Conservation (phyloP, 371 early-diverging fungal species). For the Coemansia sp. region DNA sequence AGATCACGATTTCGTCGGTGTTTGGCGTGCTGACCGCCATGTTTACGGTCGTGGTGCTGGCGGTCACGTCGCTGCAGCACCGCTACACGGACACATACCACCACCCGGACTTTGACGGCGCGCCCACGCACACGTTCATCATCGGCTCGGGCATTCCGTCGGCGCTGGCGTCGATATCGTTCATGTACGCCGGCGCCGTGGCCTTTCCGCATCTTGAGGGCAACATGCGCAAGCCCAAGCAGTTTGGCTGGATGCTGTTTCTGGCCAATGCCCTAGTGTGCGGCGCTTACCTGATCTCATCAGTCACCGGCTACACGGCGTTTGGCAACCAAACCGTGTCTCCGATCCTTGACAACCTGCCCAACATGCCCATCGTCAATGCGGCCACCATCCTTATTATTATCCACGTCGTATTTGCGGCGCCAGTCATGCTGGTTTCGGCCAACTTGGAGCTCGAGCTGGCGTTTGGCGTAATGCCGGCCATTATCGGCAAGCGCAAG, state of each 20-base stretch:
- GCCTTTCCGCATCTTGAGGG: conserved; percentile 77
- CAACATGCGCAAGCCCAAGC: conserved; percentile 69
- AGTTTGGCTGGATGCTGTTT: conserved; percentile 71
- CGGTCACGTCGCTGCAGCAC: conserved; percentile 58
- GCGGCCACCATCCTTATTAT: conserved; percentile 78
- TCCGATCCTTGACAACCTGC: conserved; percentile 78
- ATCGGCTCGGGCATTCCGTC: conserved; percentile 57
- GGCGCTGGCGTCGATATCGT: conserved; percentile 62
- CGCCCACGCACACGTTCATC: conserved; percentile 37
- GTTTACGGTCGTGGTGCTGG: conserved; percentile 65
- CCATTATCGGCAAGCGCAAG: conserved; percentile 28
- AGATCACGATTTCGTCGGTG: conserved; percentile 67
- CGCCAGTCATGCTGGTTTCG: conserved; percentile 79
- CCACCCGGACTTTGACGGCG: conserved; percentile 63
- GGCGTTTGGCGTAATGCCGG: conserved; percentile 54
- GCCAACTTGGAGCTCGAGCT: conserved; percentile 73
- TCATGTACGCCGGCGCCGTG: conserved; percentile 60
- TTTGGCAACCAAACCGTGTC: conserved; percentile 69
- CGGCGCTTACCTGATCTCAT: conserved; percentile 70
- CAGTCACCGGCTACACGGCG: conserved; percentile 75
- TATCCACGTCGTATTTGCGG: conserved; percentile 76
- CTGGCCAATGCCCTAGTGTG: conserved; percentile 70
- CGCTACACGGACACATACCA: conserved; percentile 53
- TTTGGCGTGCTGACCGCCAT: conserved; percentile 63
- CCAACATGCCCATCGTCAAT: conserved; percentile 61